Evolutionary conservation across 2,329 filamentous ascomycete genomes (phyloP).

Genomic region (Cladophialophora bantiana): DNA sequence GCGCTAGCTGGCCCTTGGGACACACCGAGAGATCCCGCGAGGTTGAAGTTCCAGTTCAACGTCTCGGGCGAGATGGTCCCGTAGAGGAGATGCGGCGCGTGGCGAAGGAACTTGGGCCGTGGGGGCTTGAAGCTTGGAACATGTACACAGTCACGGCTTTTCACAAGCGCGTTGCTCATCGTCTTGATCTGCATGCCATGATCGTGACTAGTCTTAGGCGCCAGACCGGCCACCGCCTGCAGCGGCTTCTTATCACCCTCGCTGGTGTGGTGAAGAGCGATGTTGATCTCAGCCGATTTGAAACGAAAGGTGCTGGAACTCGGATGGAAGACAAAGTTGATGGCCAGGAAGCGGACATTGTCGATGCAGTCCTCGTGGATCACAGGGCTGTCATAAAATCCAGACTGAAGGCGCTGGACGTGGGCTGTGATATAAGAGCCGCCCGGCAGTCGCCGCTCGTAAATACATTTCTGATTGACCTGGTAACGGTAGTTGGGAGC

Average conservation of each 20-base stretch:
- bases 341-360: conserved; percentile 57
- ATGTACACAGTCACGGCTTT: conserved; percentile 2
- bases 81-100: conserved; percentile 59
- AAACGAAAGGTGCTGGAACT: conserved; percentile 55
- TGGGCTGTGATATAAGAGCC: conserved; percentile 59
- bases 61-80: conserved; percentile 57
- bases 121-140: conserved; percentile 22
- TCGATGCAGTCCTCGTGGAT: conserved; percentile 53
- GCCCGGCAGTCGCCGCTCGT: conserved; percentile 57
- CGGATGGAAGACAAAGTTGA: conserved; percentile 60
- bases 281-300: conserved; percentile 55
- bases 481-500: conserved; percentile 48
- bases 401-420: conserved; percentile 59
- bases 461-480: conserved; percentile 54
- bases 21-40: conserved; percentile 56
- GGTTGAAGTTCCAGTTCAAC: conserved; percentile 57
- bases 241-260: conserved; percentile 15
- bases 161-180: conserved; percentile 10
- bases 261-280: conserved; percentile 46
- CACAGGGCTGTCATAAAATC: conserved; percentile 53
- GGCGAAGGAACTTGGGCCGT: conserved; percentile 56
- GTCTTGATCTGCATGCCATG: conserved; percentile 26
- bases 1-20: conserved; percentile 54
- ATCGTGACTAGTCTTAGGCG: conserved; percentile 19
- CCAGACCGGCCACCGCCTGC: conserved; percentile 7